Evolutionary conservation across 2,329 filamentous ascomycete species (phyloP).

Genomic region (Amesomyces nigricolor): DNA sequence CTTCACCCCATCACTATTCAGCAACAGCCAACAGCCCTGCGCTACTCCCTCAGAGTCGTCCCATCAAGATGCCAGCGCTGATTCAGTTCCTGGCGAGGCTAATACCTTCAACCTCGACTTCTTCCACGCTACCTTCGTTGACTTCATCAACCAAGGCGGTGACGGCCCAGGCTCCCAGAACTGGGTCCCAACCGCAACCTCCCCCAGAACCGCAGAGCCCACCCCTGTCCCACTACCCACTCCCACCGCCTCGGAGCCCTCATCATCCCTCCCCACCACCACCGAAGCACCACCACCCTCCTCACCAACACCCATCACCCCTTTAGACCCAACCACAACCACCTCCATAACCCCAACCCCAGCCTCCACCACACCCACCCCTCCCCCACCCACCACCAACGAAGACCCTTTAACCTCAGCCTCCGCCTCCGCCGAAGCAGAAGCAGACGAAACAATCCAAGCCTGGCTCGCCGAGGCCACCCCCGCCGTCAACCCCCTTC

Average conservation of each 20-base stretch:
- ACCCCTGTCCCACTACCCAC: not conserved
- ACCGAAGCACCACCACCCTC: not conserved
- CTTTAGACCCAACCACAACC: not conserved
- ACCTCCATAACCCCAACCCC: not conserved
- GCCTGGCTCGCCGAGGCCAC: constrained; percentile 28
- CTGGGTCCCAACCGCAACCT: not conserved
- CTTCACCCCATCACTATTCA: constrained; percentile 11
- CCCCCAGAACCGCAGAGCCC: not conserved
- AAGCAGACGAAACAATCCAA: constrained; percentile 21
- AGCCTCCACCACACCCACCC: not conserved
- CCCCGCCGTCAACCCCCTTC: not conserved
- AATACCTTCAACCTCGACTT: constrained; percentile 18
- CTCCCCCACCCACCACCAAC: constrained; percentile 7
- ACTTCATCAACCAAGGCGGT: constrained; percentile 17
- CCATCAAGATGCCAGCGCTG: not conserved
- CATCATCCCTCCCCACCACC: not conserved
- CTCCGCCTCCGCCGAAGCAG: no score
- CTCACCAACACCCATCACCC: not conserved
- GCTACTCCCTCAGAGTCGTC: constrained; percentile 9
- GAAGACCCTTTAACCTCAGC: no score
- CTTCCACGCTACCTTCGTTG: constrained; percentile 18
- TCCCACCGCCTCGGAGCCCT: not conserved
- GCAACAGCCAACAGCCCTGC: constrained; percentile 2
- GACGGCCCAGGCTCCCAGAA: not conserved
- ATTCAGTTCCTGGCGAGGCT: not conserved